Evolutionary conservation across 768 basidiomycete species (phyloP), one percentile per base, ranked within the genome.

Genomic region (Pleurotus tuoliensis): DNA sequence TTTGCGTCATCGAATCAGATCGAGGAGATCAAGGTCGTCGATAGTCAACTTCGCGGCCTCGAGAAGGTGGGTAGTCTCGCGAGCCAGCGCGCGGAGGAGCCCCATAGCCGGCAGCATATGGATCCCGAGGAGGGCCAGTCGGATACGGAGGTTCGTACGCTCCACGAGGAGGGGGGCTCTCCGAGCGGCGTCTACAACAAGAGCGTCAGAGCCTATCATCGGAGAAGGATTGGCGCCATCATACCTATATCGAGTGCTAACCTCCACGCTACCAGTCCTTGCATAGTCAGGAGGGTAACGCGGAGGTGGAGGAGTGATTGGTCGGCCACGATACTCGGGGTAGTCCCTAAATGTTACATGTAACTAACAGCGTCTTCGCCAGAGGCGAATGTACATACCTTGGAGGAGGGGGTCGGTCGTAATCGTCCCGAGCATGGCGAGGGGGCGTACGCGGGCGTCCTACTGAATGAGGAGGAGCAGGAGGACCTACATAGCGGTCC

Each of bases 371-470:
- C 1, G 30, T 3, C 30, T 34, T 34, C 30, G 30, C 30, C 11
- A 11, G 2, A 34, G 4, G 30, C 9, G 9, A 9, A 34, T 34
- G 30, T 40, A 59, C 74, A 68, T 74, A 88, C 86, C 86, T 79
- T 64, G 76, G 67, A 16, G 79, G 73, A 52, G 78, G 77, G 16
- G 52, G 45, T 64, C 85, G 77, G 34, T 89, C 87, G 60, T 80
- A 83, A 20, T 89, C 87, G 40, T 89, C 87, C 55, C 84, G 78
- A 57, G 66, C 71, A 58, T 84, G 75, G n/a, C 80, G 77, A 24
- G 54, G 46, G 5, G 59, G 55, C 0, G 80, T 80, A 57, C 83
- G 76, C 60, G 84, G 76, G 37, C 88, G 79, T 4, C 78, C 81
- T 48, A 80, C 72, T 12, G 81, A 69, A 59, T 76, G 82, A 52